These are phyloP conservation scores for Colletotrichum simmondsii DNA, from an alignment of 2,329 filamentous ascomycete species.

Conservation along the genomic window DNA sequence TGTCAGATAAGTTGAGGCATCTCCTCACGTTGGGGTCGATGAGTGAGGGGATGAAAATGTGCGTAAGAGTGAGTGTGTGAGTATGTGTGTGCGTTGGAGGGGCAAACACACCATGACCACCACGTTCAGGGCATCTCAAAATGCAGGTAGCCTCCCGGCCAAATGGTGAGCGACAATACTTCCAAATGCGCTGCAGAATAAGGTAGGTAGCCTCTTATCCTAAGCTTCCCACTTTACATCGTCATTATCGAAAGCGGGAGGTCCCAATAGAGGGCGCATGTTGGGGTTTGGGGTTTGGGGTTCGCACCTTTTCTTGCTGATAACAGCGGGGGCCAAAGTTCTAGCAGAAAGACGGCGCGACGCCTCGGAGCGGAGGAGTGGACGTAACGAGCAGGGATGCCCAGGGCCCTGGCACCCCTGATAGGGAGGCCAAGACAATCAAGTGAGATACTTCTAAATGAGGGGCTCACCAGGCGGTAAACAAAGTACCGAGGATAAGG, in stretches of 20 bases:
- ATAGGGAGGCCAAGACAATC: background rate
- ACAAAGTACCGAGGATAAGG: conserved; percentile 10
- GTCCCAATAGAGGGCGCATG: background rate
- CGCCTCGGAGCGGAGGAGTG: conserved; percentile 11
- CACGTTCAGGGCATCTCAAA: background rate
- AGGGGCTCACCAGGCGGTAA: background rate
- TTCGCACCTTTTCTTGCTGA: background rate
- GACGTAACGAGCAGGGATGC: conserved; percentile 18
- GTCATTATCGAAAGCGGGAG: background rate
- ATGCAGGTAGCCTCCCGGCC: background rate
- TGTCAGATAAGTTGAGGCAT: background rate
- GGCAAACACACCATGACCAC: background rate
- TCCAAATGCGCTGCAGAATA: background rate
- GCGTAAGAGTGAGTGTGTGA: background rate
- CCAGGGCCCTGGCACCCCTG: background rate
- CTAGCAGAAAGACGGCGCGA: background rate
- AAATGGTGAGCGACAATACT: background rate
- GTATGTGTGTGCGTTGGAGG: background rate
- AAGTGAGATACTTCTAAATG: background rate
- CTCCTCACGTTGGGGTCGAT: background rate
- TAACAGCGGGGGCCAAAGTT: background rate
- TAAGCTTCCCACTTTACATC: background rate
- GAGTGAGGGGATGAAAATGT: background rate
- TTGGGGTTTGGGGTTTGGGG: background rate
- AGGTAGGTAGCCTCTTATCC: background rate